These are phyloP conservation scores for Fonsecaea nubica DNA, from an alignment of 2,329 filamentous ascomycete species.

Conservation along the genomic window DNA sequence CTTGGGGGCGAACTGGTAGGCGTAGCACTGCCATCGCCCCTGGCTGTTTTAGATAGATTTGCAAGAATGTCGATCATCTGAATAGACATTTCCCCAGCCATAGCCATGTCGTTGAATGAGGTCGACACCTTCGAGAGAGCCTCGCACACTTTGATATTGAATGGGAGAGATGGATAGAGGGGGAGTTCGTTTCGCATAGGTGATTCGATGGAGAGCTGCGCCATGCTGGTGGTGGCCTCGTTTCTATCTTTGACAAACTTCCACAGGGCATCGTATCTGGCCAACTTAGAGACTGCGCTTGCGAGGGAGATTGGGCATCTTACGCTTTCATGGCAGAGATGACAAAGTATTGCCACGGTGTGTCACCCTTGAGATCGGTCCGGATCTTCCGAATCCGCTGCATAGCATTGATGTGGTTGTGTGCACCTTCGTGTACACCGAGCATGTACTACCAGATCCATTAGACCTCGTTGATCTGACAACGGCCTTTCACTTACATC, in stretches of 20 bases:
- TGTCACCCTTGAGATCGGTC: constrained; percentile 25
- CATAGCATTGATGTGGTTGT: constrained; percentile 31
- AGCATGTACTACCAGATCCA: constrained; percentile 25
- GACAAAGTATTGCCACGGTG: constrained; percentile 29
- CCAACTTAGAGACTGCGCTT: constrained; percentile 13
- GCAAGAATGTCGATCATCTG: constrained; percentile 33
- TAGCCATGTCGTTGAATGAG: constrained; percentile 32
- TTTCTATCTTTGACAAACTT: constrained; percentile 32
- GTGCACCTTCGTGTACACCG: constrained; percentile 29
- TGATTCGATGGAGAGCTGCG: constrained; percentile 28
- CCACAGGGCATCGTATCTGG: constrained; percentile 32
- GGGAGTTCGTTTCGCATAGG: constrained; percentile 32
- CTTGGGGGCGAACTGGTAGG: constrained; percentile 16
- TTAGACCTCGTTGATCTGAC: neutral
- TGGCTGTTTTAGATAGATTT: constrained; percentile 21
- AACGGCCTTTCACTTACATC: constrained; percentile 22
- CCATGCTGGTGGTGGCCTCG: constrained; percentile 27
- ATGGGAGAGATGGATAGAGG: constrained; percentile 29
- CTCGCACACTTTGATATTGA: constrained; percentile 28
- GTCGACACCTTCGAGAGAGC: constrained; percentile 31
- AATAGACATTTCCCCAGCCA: constrained; percentile 31
- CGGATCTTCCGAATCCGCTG: constrained; percentile 28
- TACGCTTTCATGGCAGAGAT: constrained; percentile 26
- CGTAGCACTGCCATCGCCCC: constrained; percentile 21
- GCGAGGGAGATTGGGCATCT: neutral